Evolutionary conservation across 805 yeast species (phyloP).

Genomic region (Lipomyces mesembrius): DNA sequence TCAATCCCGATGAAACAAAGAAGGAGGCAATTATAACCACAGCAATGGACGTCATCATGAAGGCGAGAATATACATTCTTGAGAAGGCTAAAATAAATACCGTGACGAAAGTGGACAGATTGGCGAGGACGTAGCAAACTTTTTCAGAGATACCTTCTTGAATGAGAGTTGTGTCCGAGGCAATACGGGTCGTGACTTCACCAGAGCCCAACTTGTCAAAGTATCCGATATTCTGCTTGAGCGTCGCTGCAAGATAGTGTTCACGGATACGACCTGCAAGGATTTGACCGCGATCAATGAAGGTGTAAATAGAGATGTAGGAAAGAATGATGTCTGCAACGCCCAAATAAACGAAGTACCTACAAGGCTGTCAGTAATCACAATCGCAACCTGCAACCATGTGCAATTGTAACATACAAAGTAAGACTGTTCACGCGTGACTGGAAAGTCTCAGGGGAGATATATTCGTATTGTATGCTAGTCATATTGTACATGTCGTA

Average conservation of each 20-base stretch:
- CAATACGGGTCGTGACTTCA: slow-evolving; percentile 50
- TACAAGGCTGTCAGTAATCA: neutral
- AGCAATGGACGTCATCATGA: slow-evolving; percentile 45
- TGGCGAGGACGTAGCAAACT: slow-evolving; percentile 46
- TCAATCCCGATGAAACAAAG: slow-evolving; percentile 41
- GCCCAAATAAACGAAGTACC: slow-evolving; percentile 15
- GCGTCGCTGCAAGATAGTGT: slow-evolving; percentile 45
- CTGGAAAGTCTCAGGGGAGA: slow-evolving; percentile 43
- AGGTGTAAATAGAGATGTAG: slow-evolving; percentile 44
- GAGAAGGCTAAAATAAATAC: slow-evolving; percentile 47
- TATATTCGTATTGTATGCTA: slow-evolving; percentile 12
- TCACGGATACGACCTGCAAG: slow-evolving; percentile 49
- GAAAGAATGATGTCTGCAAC: slow-evolving; percentile 25
- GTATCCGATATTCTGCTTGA: slow-evolving; percentile 50
- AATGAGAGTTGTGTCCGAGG: slow-evolving; percentile 47
- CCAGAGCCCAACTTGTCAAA: slow-evolving; percentile 51
- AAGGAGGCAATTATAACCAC: slow-evolving; percentile 42
- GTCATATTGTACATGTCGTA: slow-evolving; percentile 16
- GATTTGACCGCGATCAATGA: slow-evolving; percentile 49
- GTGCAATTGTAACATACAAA: slow-evolving; percentile 48
- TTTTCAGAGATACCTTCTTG: slow-evolving; percentile 52
- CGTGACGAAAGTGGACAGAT: slow-evolving; percentile 47
- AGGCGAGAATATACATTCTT: slow-evolving; percentile 47
- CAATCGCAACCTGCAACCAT: slow-evolving; percentile 36
- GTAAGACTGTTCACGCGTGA: slow-evolving; percentile 44